These are phyloP conservation scores for Martiniozyma abietophila DNA, from an alignment of 805 yeast species.

Conservation along the genomic window DNA sequence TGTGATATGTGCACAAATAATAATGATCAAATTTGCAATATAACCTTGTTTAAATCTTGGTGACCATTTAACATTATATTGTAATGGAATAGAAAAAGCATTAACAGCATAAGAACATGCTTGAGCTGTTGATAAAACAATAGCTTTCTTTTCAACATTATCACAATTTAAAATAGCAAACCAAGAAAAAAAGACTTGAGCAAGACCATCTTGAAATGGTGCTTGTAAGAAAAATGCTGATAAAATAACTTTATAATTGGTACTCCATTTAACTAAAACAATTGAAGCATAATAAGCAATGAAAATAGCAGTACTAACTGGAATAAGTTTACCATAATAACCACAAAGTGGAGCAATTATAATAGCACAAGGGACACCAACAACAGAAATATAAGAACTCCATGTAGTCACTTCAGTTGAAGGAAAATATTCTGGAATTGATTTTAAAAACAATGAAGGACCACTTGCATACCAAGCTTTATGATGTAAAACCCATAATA, in stretches of 20 bases:
- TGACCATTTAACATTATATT: slow-evolving; percentile 8
- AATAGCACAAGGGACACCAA: slow-evolving; percentile 15
- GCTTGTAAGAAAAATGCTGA: slow-evolving; percentile 32
- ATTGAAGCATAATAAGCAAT: slow-evolving; percentile 8
- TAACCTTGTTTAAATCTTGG: slow-evolving; percentile 13
- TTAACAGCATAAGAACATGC: slow-evolving; percentile 11
- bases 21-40: slow-evolving; percentile 9
- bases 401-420: slow-evolving; percentile 10
- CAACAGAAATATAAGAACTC: slow-evolving; percentile 9
- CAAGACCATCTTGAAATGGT: slow-evolving; percentile 10
- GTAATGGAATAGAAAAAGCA: slow-evolving; percentile 15
- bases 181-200: slow-evolving; percentile 13
- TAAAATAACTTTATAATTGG: slow-evolving; percentile 19
- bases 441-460: slow-evolving; percentile 19
- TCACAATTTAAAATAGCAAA: slow-evolving; percentile 12
- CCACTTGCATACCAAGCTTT: slow-evolving; percentile 24
- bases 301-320: slow-evolving; percentile 3
- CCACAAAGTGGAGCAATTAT: slow-evolving; percentile 32
- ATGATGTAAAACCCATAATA: slow-evolving; percentile 23
- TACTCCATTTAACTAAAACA: slow-evolving; percentile 8
- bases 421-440: slow-evolving; percentile 10
- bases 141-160: slow-evolving; percentile 14
- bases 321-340: slow-evolving; percentile 21
- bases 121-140: slow-evolving; percentile 11
- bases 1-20: slow-evolving; percentile 5